Evolutionary conservation across 192 early-diverging fungal genomes (phyloP), one percentile per base, ranked within the genome.

Genomic region (Linnemannia schmuckeri): DNA sequence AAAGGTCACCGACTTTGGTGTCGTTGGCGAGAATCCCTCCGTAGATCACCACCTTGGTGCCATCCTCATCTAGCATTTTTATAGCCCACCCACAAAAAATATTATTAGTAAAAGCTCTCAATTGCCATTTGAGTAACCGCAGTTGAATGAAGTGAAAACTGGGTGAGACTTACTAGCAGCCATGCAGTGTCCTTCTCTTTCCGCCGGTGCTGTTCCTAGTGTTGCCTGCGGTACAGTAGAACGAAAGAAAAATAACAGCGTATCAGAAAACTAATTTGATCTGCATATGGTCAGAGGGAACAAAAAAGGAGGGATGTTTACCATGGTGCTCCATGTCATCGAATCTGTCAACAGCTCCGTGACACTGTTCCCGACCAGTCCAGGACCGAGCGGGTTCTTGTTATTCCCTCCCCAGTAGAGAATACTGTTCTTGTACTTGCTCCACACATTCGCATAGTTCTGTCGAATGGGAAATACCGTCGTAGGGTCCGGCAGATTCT

Each of bases 401-500:
- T 47, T 73, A 18, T 41, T 13, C 13, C 72, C 72, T 49, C 72
- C 72, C 33, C 33, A 73, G 44, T 73, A 73, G 12, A 73, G 42
- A n/a, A 73, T 49, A 30, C 72, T 49, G 17, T 73, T 47, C 4
- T 5, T 20, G 18, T 41, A 22, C n/a, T 41, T 46, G 22, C 42
- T 41, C 72, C 72, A 73, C 2, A 73, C 44, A 49, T 15, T 41
- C 41, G 22, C 41, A 41, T 73, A 73, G 44, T 27, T 44, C 5
- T 30, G 69, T 5, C 72, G 33, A 2, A 41, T 6, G 37, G 37
- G 20, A 18, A 40, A 70, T 2, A 17, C 37, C 7, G 2, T 70
- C 30, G 69, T 17, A 22, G 69, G 33, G 22, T 70, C 15, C 69
- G 33, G 40, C 37, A 35, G 15, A 8, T 70, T 17, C 10, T 20